Evolutionary conservation across 106 monocot species (phyloP).

Genomic region (Apostasia shenzhenica): DNA sequence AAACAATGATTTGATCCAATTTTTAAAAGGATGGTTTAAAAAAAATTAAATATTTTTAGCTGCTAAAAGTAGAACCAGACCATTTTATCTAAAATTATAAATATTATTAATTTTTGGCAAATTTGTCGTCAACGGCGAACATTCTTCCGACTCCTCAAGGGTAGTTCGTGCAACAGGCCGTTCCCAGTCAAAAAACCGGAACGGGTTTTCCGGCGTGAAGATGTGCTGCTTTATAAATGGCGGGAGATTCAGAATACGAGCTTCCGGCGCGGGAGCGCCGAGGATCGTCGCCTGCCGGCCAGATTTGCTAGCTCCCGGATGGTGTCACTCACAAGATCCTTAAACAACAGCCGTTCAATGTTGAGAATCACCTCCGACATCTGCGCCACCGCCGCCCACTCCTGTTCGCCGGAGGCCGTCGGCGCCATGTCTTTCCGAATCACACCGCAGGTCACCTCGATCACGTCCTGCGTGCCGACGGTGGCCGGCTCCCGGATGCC

Average conservation of each 20-base stretch:
- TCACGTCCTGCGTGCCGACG: conserved; percentile 33
- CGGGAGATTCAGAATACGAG: conserved; percentile 58
- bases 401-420: conserved; percentile 18
- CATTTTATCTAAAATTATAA: too few relatives aligned
- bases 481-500: conserved; percentile 10
- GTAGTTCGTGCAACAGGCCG: too few relatives aligned
- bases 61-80: too few relatives aligned
- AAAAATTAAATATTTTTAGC: too few relatives aligned
- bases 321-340: conserved; percentile 78
- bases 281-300: neutral
- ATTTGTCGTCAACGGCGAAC: too few relatives aligned
- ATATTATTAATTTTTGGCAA: too few relatives aligned
- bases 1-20: too few relatives aligned
- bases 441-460: conserved; percentile 33
- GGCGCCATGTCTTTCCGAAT: conserved; percentile 47
- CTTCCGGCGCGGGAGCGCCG: conserved; percentile 31
- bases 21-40: too few relatives aligned
- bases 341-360: conserved; percentile 81
- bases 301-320: conserved; percentile 54
- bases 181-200: too few relatives aligned
- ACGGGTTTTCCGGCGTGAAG: too few relatives aligned
- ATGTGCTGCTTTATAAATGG: too few relatives aligned
- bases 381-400: conserved; percentile 45
- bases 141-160: too few relatives aligned
- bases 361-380: conserved; percentile 69